Conservation (phyloP, 1,139 yeast species). For the Blastobotrys buckinghamii region DNA sequence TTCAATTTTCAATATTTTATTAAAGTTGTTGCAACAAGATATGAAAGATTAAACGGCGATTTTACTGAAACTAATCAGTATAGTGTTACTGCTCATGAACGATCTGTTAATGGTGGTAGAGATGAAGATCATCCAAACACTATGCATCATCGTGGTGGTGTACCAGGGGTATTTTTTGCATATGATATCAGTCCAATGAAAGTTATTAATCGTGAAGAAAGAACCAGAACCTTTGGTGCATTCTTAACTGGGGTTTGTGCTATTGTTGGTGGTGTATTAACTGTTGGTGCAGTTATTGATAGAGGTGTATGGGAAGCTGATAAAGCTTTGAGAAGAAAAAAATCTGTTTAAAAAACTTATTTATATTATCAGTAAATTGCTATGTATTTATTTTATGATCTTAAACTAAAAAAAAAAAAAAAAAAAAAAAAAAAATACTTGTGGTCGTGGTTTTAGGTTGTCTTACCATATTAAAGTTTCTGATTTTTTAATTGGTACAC, state of each 20-base stretch:
- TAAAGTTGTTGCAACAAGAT: slow-evolving; percentile 88
- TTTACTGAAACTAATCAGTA: slow-evolving; percentile 83
- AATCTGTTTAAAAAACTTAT: slow-evolving; percentile 27
- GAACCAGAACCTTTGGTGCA: slow-evolving; percentile 76
- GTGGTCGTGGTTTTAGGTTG: too few relatives aligned
- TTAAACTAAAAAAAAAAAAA: too few relatives aligned
- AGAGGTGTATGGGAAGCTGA: slow-evolving; percentile 88
- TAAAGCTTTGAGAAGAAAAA: slow-evolving; percentile 68
- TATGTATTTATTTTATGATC: too few relatives aligned
- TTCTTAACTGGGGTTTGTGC: slow-evolving; percentile 81
- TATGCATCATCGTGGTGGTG: slow-evolving; percentile 76
- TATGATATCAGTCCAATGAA: slow-evolving; percentile 93
- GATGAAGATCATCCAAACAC: slow-evolving; percentile 91
- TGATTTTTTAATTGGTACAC: too few relatives aligned
- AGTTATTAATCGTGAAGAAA: slow-evolving; percentile 78
- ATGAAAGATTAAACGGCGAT: slow-evolving; percentile 53
- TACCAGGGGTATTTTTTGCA: slow-evolving; percentile 81
- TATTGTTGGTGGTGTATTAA: slow-evolving; percentile 87
- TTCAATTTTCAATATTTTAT: slow-evolving; percentile 73
- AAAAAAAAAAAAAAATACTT: too few relatives aligned
- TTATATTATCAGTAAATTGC: too few relatives aligned
- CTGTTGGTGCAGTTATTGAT: slow-evolving; percentile 86
- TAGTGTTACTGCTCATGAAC: slow-evolving; percentile 82
- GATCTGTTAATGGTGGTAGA: slow-evolving; percentile 79
- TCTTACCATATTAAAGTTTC: too few relatives aligned